These are phyloP conservation scores for Penicillium sp. DNA, from an alignment of 2,329 filamentous ascomycete species.

Conservation along the genomic window DNA sequence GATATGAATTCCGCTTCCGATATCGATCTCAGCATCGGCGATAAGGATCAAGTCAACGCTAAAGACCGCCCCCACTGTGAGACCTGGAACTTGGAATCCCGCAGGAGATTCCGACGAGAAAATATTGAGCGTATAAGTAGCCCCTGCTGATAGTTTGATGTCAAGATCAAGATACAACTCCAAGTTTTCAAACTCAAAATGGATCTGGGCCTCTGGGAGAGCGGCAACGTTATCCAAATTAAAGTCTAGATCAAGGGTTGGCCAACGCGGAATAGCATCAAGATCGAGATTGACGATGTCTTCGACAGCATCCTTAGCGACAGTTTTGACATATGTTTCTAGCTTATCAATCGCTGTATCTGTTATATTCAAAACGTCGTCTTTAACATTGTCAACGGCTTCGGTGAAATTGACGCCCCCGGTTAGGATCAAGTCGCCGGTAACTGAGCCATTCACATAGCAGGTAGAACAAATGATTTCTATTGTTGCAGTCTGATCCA, in stretches of 20 bases:
- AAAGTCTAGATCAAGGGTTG: constrained; percentile 42
- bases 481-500: background rate
- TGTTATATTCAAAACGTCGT: background rate
- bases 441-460: constrained; percentile 53
- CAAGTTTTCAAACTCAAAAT: constrained; percentile 52
- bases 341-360: background rate
- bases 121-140: constrained; percentile 52
- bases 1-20: constrained; percentile 58
- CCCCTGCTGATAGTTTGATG: constrained; percentile 42
- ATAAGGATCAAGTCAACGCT: constrained; percentile 55
- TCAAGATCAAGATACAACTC: constrained; percentile 56
- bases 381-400: constrained; percentile 19
- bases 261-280: constrained; percentile 11
- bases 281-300: background rate
- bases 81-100: constrained; percentile 44
- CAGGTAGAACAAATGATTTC: constrained; percentile 47
- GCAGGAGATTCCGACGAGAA: constrained; percentile 49
- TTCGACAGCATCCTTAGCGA: background rate
- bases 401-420: constrained; percentile 27
- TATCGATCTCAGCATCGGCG: constrained; percentile 49
- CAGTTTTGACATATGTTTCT: background rate
- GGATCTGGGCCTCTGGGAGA: constrained; percentile 27
- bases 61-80: constrained; percentile 52
- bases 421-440: constrained; percentile 45
- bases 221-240: constrained; percentile 27